Percentiles rank a stretch among this genome's conserved stretches.
Evolutionary conservation across 2,329 filamentous ascomycete species (phyloP).

Genomic region (Chrysosporium keratinophilum): DNA sequence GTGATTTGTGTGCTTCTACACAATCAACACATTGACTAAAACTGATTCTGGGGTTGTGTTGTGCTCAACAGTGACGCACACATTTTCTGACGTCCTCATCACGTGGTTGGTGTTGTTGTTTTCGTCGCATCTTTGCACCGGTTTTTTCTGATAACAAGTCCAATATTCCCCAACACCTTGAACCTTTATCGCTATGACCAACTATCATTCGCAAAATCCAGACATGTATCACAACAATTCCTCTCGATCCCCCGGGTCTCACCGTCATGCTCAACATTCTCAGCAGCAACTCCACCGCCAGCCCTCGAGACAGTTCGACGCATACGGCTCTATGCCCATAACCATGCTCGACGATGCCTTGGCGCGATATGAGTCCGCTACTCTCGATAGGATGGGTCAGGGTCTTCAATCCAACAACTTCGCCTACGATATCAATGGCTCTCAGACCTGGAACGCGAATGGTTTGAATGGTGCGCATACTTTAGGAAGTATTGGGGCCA

Average conservation of each 20-base stretch:
- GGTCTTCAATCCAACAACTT: constrained; percentile 50
- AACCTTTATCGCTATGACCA: constrained; percentile 26
- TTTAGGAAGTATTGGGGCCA: constrained; percentile 51
- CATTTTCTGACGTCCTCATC: neutral
- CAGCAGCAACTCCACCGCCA: constrained; percentile 57
- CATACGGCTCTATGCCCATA: constrained; percentile 54
- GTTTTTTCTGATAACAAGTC: constrained; percentile 18
- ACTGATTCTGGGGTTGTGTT: neutral
- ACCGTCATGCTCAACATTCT: constrained; percentile 49
- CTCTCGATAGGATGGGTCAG: constrained; percentile 49
- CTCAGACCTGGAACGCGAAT: constrained; percentile 71
- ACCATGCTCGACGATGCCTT: constrained; percentile 63
- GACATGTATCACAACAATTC: constrained; percentile 57
- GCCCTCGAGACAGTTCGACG: constrained; percentile 68
- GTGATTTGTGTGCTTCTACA: constrained; percentile 1
- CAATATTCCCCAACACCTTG: constrained; percentile 17
- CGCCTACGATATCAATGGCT: constrained; percentile 56
- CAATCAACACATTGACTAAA: neutral
- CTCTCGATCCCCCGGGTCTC: constrained; percentile 63
- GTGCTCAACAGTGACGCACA: neutral
- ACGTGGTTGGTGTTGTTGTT: constrained; percentile 7
- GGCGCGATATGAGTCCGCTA: constrained; percentile 46
- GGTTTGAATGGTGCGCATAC: constrained; percentile 57
- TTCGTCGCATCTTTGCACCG: neutral
- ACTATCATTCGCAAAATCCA: constrained; percentile 20